Percentiles rank a stretch among this genome's conserved stretches.
Conservation (phyloP, 129 eudicot genomes). For the Apium graveolens region DNA sequence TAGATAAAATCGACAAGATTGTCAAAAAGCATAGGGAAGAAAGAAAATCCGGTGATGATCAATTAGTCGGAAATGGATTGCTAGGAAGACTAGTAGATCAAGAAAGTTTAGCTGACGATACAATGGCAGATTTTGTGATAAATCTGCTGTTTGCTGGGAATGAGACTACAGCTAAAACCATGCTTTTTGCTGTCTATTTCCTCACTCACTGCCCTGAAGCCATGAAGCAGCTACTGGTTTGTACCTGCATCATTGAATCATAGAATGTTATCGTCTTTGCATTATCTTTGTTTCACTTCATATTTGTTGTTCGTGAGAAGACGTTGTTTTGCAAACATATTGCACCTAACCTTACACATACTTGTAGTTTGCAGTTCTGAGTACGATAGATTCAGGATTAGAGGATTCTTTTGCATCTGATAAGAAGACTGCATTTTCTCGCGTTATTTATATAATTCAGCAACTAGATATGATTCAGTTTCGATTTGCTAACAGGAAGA, state of each 20-base stretch:
- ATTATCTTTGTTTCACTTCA: background rate
- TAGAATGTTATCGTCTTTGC: background rate
- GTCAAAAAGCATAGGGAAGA: constrained; percentile 19
- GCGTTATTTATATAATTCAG: background rate
- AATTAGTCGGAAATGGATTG: constrained; percentile 30
- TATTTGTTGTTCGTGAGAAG: background rate
- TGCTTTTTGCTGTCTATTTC: constrained; percentile 74
- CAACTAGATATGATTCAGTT: background rate
- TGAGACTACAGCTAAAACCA: constrained; percentile 78
- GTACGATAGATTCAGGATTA: background rate
- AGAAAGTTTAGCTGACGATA: constrained; percentile 54
- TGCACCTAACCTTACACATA: no score
- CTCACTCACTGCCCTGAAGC: constrained; percentile 56
- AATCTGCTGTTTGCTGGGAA: constrained; percentile 79
- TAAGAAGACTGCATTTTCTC: background rate
- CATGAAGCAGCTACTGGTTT: constrained; percentile 45
- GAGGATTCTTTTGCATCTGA: background rate
- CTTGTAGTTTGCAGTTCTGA: background rate
- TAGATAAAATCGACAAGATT: constrained; percentile 42
- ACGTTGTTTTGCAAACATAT: no score
- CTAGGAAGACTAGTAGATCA: constrained; percentile 58
- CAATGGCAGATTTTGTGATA: constrained; percentile 61
- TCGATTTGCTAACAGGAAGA: constrained; percentile 39
- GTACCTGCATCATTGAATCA: background rate
- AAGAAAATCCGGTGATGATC: background rate